Base-by-base conservation (phyloP, 1,139 yeast species). In the Taphrina flavorubra region DNA sequence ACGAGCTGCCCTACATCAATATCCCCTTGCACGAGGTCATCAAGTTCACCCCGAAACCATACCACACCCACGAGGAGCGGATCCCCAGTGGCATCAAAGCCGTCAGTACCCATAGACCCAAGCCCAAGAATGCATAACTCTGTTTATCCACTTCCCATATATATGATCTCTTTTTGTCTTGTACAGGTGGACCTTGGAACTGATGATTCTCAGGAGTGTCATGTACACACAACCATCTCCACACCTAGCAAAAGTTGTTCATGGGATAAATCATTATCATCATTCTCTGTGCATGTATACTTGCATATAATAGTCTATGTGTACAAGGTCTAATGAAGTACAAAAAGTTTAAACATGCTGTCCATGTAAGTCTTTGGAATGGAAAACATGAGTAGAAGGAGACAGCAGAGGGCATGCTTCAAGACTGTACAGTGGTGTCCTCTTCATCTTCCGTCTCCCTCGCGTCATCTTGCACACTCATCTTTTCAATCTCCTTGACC, bases 1-100 rank as follows among this genome's bases (percentile, higher is more conserved):
- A 94, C 75, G 95, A 92, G 77, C 86, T 92, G 71, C 99, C 99
- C 4, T 94, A 99, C 98, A 92, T 94, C 97, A 91, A 96, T 62
- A 96, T 94, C 69, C 99, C 99, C 8, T 82, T 94, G 75, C 99
- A 94, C 77, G 94, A 99, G 0, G 82, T 64, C 65, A 71, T 94
- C 75, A 89, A 91, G 76, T 82, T 94, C 73, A 98, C 95, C 77
- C 97, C 98, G 10, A 83, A 96, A 70, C 97, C 99, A 0, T 92
- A 91, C 77, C 88, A 88, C 68, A 94, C 99, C 0, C 79, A 87
- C 60, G 98, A 92, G 51, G 89, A 94, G 36, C 83, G 72, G 67
- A 89, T 94, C 69, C 91, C 92, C 74, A 98, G 98, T 0, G 92
- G 94, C 77, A 94, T 94, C 69, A 98, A 99, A 1, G 99, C 99